Evolutionary conservation across 2,329 filamentous ascomycete species (phyloP).

Genomic region (Chrysoporthe puriensis): DNA sequence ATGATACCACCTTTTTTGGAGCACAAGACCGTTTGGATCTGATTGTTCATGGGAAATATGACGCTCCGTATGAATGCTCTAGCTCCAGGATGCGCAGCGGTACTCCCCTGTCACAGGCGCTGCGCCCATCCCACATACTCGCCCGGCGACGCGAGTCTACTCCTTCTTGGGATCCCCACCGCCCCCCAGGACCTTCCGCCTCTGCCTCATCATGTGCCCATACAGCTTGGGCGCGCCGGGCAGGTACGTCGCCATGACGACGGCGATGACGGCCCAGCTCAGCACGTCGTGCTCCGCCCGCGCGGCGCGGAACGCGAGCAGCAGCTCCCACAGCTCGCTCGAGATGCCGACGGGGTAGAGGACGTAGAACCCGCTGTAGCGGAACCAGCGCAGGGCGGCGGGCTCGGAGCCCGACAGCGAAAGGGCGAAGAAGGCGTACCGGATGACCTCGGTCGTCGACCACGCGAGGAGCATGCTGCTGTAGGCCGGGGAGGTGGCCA

Average conservation of each 20-base stretch:
- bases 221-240: conserved; percentile 79
- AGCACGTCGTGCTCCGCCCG: conserved; percentile 42
- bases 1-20: not conserved
- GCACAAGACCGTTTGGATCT: not conserved
- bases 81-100: not conserved
- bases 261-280: conserved; percentile 29
- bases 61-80: conserved; percentile 20
- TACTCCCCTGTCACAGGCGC: not conserved
- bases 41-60: too few species aligned
- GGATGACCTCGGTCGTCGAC: conserved; percentile 88
- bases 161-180: conserved; percentile 50
- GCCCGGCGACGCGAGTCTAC: conserved; percentile 31
- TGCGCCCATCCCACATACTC: not conserved
- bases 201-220: conserved; percentile 92
- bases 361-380: conserved; percentile 91
- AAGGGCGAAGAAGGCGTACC: conserved; percentile 89
- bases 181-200: conserved; percentile 75
- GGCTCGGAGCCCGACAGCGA: conserved; percentile 68
- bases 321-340: conserved; percentile 84
- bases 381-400: conserved; percentile 72
- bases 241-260: conserved; percentile 31
- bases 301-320: conserved; percentile 63
- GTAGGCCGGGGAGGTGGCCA: conserved; percentile 64
- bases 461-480: conserved; percentile 82
- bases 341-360: conserved; percentile 91